Conservation (phyloP, 805 yeast genomes). For the Candida oleophila region DNA sequence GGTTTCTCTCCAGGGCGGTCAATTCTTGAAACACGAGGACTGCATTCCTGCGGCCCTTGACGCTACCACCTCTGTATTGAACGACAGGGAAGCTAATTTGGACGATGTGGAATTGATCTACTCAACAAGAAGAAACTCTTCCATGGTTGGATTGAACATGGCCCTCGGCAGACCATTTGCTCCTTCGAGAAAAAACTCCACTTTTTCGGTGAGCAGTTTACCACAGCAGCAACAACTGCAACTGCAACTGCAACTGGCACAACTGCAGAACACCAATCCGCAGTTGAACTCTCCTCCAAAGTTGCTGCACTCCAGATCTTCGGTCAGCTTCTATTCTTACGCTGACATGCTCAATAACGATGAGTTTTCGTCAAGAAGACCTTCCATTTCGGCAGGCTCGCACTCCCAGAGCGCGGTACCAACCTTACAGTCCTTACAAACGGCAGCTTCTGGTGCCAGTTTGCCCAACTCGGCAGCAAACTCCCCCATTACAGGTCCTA, state of each 20-base stretch:
- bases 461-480: neutral
- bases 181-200: constrained; percentile 40
- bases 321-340: constrained; percentile 64
- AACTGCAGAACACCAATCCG: constrained; percentile 29
- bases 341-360: constrained; percentile 78
- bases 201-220: constrained; percentile 20
- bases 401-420: constrained; percentile 35
- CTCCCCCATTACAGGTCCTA: neutral
- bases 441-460: neutral
- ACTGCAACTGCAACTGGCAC: constrained; percentile 4
- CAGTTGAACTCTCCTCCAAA: constrained; percentile 35
- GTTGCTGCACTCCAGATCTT: constrained; percentile 33
- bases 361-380: constrained; percentile 60
- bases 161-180: constrained; percentile 45
- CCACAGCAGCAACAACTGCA: constrained; percentile 7
- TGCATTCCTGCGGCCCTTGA: constrained; percentile 80
- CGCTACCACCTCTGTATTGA: constrained; percentile 65
- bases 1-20: constrained; percentile 23
- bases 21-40: constrained; percentile 50
- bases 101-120: constrained; percentile 72
- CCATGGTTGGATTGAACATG: constrained; percentile 47
- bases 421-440: constrained; percentile 11
- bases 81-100: constrained; percentile 59
- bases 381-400: constrained; percentile 44
- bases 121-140: constrained; percentile 53